Base-by-base conservation (phyloP, 495 filamentous ascomycete genomes). In the Podospora pseudocomata region DNA sequence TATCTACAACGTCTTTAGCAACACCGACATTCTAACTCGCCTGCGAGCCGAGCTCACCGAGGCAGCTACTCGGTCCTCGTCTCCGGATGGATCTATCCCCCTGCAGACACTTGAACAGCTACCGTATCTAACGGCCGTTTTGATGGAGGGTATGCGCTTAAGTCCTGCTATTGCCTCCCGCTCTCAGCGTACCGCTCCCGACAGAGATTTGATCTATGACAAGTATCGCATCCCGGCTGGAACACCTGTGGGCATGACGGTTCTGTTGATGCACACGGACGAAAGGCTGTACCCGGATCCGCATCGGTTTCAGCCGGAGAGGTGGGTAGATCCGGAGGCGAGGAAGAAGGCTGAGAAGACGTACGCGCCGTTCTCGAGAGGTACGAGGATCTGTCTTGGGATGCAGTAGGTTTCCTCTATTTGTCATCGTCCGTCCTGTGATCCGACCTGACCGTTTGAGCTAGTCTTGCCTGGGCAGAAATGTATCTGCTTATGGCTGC, bases 171-270 rank as follows among this genome's bases (percentile, higher is more conserved):
- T 80, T 11, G 75, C 70, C 30, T 76, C 80, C 0, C 72, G 80
- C 1, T 69, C 80, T 7, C 73, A 74, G 11, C 77, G 82, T 16
- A 74, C 82, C 28, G 70, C 79, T 0, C 59, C 59, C 7, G 71
- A 80, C 56, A 65, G 70, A 23, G 74, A 76, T 13, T 74, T 85
- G 13, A 54, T 74, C 1, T 83, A 81, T 69, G 64, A 69, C 5
- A 70, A 82, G 11, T 86, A 82, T 81, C 67, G 69, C 4, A 86
- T 86, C 59, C 84, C 83, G 1, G 71, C 79, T 0, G 82, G 81
- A 5, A 76, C 74, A 15, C 71, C 76, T 2, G 70, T 78, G 3
- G 75, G 72, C 13, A 82, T 81, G 78, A 78, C 79, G 3, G 34
- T 67, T 5, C 23, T 77, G 3, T 49, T 79, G 7, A 65, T 82